Evolutionary conservation across 23 red algal genomes (phyloP).

Genomic region (Cyanidioschyzon merolae): DNA sequence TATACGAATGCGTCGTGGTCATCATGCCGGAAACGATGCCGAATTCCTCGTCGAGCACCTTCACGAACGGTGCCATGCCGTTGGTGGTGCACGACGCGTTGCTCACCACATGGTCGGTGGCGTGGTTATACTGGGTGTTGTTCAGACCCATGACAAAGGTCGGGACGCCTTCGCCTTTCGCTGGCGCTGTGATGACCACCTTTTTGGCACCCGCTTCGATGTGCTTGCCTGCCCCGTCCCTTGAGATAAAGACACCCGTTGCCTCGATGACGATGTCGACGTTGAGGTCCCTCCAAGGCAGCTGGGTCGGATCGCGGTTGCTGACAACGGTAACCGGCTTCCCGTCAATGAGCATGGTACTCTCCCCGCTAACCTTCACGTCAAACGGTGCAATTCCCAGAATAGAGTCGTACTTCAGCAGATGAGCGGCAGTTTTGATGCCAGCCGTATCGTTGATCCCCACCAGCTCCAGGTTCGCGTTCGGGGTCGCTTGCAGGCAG

Average conservation of each 20-base stretch:
- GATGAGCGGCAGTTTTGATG: constrained; percentile 82
- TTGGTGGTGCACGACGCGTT: constrained; percentile 98
- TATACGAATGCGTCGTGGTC: constrained; percentile 98
- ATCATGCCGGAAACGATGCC: constrained; percentile 88
- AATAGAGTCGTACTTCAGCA: constrained; percentile 98
- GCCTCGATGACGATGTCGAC: constrained; percentile 94
- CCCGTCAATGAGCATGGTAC: constrained; percentile 63
- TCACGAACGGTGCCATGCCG: constrained; percentile 95
- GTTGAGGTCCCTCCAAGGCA: constrained; percentile 69
- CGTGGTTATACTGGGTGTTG: constrained; percentile 37
- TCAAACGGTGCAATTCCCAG: constrained; percentile 64
- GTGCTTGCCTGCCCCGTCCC: constrained; percentile 67
- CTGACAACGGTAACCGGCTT: constrained; percentile 69
- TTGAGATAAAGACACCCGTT: constrained; percentile 90
- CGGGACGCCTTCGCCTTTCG: constrained; percentile 68
- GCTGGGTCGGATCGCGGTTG: constrained; percentile 70
- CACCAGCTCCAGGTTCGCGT: constrained; percentile 74
- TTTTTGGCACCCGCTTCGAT: constrained; percentile 91
- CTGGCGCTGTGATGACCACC: constrained; percentile 95
- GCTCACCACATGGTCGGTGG: constrained; percentile 73
- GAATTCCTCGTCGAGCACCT: constrained; percentile 84
- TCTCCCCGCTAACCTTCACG: constrained; percentile 47
- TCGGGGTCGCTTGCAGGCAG: constrained; percentile 48
- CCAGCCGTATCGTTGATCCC: constrained; percentile 93
- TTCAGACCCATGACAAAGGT: constrained; percentile 93